phyloP scores from a whole-genome alignment of 345 rosid species.

The Psidium guajava region DNA sequence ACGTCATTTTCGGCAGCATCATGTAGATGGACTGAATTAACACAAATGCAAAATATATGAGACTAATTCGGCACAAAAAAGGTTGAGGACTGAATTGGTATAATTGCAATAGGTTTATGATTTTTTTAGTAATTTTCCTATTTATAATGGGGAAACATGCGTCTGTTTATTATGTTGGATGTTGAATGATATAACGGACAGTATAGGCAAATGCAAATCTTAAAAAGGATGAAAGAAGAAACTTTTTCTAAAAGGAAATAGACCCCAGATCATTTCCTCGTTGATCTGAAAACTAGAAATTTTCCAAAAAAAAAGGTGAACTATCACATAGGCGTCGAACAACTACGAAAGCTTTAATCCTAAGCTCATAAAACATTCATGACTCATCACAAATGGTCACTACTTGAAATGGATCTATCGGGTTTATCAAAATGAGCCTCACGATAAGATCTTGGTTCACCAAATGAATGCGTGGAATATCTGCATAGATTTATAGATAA shows the following conservation, averaged over 20 bases:
- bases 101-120: too few relatives aligned
- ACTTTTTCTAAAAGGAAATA: background rate
- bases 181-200: background rate
- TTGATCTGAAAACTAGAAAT: background rate
- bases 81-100: too few relatives aligned
- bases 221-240: background rate
- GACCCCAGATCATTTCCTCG: background rate
- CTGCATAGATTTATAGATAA: background rate
- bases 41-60: too few relatives aligned
- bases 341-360: background rate
- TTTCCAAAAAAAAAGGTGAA: background rate
- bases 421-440: background rate
- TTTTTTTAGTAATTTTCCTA: too few relatives aligned
- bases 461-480: background rate
- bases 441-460: background rate
- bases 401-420: too few relatives aligned
- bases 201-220: background rate
- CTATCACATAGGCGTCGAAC: background rate
- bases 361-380: too few relatives aligned
- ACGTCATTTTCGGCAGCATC: too few relatives aligned
- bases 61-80: too few relatives aligned
- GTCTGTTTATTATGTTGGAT: background rate
- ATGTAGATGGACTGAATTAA: too few relatives aligned
- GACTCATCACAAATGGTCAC: too few relatives aligned
- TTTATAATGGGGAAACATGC: background rate